Evolutionary conservation across 2,329 filamentous ascomycete species (phyloP).

Genomic region (Cladophialophora psammophila): DNA sequence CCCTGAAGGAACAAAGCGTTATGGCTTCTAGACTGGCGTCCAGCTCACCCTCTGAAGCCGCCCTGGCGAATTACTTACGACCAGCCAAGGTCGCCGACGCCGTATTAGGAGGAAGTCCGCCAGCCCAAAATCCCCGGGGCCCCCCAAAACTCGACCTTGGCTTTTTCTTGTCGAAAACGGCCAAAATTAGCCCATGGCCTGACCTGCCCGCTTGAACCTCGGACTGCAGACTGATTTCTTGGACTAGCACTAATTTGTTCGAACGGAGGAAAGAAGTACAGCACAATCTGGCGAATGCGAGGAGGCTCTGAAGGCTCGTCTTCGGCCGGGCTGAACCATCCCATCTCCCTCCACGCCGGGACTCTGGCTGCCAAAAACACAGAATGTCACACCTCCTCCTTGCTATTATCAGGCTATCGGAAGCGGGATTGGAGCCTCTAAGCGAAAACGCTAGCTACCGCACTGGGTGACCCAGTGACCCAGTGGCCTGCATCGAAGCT

Average conservation of each 20-base stretch:
- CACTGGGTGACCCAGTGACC: not conserved
- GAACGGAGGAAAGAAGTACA: not conserved
- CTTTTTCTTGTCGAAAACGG: not conserved
- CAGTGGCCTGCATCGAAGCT: slow-evolving; percentile 12
- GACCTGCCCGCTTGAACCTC: slow-evolving; percentile 7
- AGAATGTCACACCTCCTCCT: not conserved
- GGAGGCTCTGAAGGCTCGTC: slow-evolving; percentile 17
- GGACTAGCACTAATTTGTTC: not conserved
- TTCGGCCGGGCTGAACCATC: slow-evolving; percentile 1
- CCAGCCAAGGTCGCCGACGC: not conserved
- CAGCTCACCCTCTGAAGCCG: not conserved
- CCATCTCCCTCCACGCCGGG: not conserved
- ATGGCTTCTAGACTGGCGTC: not conserved
- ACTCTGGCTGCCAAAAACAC: not conserved
- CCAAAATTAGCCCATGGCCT: not conserved
- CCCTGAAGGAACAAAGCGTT: slow-evolving; percentile 4
- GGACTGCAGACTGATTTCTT: not conserved
- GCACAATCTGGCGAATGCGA: not conserved
- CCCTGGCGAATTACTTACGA: not conserved
- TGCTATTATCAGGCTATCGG: slow-evolving; percentile 2
- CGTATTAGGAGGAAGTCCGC: not conserved
- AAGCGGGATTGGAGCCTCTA: not conserved
- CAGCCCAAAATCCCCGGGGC: not conserved
- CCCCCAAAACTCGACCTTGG: not conserved
- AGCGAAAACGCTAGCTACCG: not conserved